Conservation (phyloP, 2,329 filamentous ascomycete species). For the Paecilomyces sp. region DNA sequence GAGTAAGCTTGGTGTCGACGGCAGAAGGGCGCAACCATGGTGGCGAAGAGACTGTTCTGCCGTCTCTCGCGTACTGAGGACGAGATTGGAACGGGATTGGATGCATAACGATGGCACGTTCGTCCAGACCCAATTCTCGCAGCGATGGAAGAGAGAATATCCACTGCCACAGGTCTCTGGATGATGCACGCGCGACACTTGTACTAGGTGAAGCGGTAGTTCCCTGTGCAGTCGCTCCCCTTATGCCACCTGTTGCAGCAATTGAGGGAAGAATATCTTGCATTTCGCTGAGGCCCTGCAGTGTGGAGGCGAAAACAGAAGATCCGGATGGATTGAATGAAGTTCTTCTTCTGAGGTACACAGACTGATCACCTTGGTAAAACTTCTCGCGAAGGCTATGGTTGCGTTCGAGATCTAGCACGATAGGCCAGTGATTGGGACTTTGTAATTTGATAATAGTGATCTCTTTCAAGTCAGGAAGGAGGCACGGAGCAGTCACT, state of each 20-base stretch:
- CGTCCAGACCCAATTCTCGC: conserved; percentile 53
- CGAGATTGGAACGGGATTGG: conserved; percentile 28
- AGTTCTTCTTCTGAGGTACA: conserved; percentile 66
- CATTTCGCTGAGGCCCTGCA: conserved; percentile 63
- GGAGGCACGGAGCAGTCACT: conserved; percentile 49
- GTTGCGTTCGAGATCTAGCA: conserved; percentile 63
- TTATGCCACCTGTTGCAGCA: conserved; percentile 13
- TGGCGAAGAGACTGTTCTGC: conserved; percentile 39
- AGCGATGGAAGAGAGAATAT: conserved; percentile 59
- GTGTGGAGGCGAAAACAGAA: conserved; percentile 65
- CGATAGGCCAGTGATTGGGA: conserved; percentile 72
- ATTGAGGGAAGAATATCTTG: conserved; percentile 36
- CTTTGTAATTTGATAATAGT: conserved; percentile 30
- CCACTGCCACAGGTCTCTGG: conserved; percentile 59
- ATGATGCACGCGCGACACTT: conserved; percentile 21
- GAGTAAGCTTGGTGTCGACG: conserved; percentile 65
- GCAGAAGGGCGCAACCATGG: conserved; percentile 51
- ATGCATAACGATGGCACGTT: conserved; percentile 57
- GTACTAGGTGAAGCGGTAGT: conserved; percentile 14
- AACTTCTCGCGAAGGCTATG: conserved; percentile 59
- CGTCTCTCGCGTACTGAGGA: conserved; percentile 23
- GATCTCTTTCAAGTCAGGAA: conserved; percentile 39
- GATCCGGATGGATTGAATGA: conserved; percentile 53
- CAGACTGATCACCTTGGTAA: conserved; percentile 56
- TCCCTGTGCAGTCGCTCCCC: conserved; percentile 16